phyloP scores from a whole-genome alignment of 768 basidiomycete species.

The Mycena metata region DNA sequence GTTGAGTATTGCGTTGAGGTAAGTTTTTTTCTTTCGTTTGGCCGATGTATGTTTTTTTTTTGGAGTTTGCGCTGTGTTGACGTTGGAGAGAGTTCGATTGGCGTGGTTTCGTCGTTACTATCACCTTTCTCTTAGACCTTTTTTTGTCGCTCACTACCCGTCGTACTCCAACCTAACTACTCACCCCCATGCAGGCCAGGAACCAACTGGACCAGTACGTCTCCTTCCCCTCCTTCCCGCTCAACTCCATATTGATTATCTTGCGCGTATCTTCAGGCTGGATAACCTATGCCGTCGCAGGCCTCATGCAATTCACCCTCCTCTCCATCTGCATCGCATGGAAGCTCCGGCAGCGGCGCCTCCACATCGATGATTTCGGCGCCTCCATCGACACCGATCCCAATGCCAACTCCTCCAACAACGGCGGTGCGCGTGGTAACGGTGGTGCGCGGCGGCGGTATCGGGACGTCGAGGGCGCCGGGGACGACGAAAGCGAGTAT shows the following conservation, averaged over 20 bases:
- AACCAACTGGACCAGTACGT: conserved; percentile 87
- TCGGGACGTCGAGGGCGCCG: neutral
- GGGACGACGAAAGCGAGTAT: conserved; percentile 3
- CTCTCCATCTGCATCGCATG: conserved; percentile 89
- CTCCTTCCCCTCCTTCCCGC: conserved; percentile 47
- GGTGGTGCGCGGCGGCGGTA: neutral
- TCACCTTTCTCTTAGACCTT: neutral
- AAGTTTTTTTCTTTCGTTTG: conserved; percentile 32
- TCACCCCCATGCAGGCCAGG: conserved; percentile 64
- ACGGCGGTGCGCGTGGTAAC: too few species aligned
- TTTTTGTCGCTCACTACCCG: neutral
- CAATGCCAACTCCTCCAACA: neutral
- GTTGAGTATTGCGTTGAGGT: conserved; percentile 80
- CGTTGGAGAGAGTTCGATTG: too few species aligned
- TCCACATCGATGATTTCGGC: conserved; percentile 93
- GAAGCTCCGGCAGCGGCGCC: conserved; percentile 80
- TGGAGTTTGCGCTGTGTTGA: too few species aligned
- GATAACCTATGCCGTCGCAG: conserved; percentile 85
- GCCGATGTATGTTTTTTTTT: neutral
- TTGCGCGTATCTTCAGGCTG: conserved; percentile 63
- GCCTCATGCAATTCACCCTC: conserved; percentile 85
- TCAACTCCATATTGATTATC: too few species aligned
- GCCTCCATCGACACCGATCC: conserved; percentile 51
- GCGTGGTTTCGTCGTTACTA: neutral
- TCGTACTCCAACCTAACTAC: neutral